These are phyloP conservation scores for Pseudocercospora eumusae DNA, from an alignment of 2,329 filamentous ascomycete genomes.

Conservation along the genomic window DNA sequence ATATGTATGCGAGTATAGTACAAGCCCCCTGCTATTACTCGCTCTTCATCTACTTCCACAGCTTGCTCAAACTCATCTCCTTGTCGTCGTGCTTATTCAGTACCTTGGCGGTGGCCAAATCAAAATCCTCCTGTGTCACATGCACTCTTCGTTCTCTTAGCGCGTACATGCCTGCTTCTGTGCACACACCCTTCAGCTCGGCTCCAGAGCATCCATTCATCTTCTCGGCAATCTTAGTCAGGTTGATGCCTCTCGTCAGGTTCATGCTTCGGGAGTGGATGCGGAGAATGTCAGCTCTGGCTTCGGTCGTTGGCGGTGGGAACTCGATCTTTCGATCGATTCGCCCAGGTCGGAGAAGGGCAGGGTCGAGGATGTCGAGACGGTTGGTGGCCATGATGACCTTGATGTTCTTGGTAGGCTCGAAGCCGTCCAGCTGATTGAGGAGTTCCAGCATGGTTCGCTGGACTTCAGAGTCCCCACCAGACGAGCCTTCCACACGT, in stretches of 20 bases:
- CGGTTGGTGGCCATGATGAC: slow-evolving; percentile 99
- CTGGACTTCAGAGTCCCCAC: slow-evolving; percentile 96
- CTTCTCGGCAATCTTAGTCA: slow-evolving; percentile 98
- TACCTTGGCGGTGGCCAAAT: slow-evolving; percentile 97
- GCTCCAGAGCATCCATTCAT: slow-evolving; percentile 99
- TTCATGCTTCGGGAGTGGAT: slow-evolving; percentile 99
- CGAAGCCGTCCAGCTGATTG: slow-evolving; percentile 97
- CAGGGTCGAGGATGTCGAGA: slow-evolving; percentile 94
- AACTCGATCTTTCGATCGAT: slow-evolving; percentile 99
- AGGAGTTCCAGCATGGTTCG: slow-evolving; percentile 97
- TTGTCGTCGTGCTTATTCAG: slow-evolving; percentile 99
- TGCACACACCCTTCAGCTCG: slow-evolving; percentile 97
- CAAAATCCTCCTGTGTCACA: slow-evolving; percentile 98
- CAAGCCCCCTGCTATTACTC: slow-evolving; percentile 10
- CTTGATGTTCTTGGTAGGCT: slow-evolving; percentile 96
- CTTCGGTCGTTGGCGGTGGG: slow-evolving; percentile 92
- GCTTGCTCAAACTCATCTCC: slow-evolving; percentile 84
- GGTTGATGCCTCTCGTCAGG: slow-evolving; percentile 91
- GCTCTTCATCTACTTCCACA: slow-evolving; percentile 65
- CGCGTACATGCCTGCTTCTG: slow-evolving; percentile 97
- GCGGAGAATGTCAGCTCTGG: slow-evolving; percentile 92
- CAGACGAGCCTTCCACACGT: slow-evolving; percentile 90
- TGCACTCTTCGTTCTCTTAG: slow-evolving; percentile 93
- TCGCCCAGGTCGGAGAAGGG: slow-evolving; percentile 88
- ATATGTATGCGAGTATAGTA: slow-evolving; percentile 30